A percentile compares a stretch with the other conserved stretches of the same genome.
phyloP scores from a whole-genome alignment of 2,329 filamentous ascomycete genomes.

The Biscogniauxia mediterranea region DNA sequence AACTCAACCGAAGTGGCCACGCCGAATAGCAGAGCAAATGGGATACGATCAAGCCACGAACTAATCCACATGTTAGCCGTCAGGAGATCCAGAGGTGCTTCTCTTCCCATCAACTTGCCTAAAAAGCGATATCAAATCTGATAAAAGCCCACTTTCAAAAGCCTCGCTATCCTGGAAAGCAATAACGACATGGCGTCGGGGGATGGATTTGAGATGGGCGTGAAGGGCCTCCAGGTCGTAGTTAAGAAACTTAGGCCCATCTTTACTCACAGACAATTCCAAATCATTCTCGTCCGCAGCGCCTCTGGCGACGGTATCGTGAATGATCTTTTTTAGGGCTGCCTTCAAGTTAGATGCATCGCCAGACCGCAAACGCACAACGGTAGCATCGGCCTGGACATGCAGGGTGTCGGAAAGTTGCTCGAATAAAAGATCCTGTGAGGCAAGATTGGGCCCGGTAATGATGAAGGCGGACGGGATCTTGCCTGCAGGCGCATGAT shows the following conservation, averaged over 20 bases:
- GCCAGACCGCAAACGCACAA: slow-evolving; percentile 66
- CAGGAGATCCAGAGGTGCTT: slow-evolving; percentile 28
- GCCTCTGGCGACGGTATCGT: slow-evolving; percentile 53
- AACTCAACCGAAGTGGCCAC: slow-evolving; percentile 80
- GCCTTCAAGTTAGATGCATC: slow-evolving; percentile 75
- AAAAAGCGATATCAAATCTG: slow-evolving; percentile 67
- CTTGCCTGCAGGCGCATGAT: slow-evolving; percentile 39
- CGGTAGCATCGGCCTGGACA: slow-evolving; percentile 47
- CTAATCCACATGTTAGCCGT: slow-evolving; percentile 16
- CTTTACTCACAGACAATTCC: slow-evolving; percentile 43
- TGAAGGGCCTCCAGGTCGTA: slow-evolving; percentile 75
- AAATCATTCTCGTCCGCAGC: slow-evolving; percentile 55
- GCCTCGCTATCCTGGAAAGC: slow-evolving; percentile 81
- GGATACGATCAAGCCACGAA: slow-evolving; percentile 72
- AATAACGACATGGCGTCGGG: slow-evolving; percentile 62
- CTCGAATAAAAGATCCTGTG: slow-evolving; percentile 70
- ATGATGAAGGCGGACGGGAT: slow-evolving; percentile 71
- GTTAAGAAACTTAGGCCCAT: slow-evolving; percentile 65
- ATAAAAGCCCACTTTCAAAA: slow-evolving; percentile 70
- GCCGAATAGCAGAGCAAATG: slow-evolving; percentile 74
- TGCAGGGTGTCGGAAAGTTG: slow-evolving; percentile 62
- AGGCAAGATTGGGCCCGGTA: slow-evolving; percentile 75
- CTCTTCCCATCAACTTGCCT: slow-evolving; percentile 49
- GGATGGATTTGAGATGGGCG: slow-evolving; percentile 53
- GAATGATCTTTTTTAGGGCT: slow-evolving; percentile 70